Evolutionary conservation across 495 filamentous ascomycete genomes (phyloP), one percentile per base, ranked within the genome.

Genomic region (Annulohypoxylon maeteangense): DNA sequence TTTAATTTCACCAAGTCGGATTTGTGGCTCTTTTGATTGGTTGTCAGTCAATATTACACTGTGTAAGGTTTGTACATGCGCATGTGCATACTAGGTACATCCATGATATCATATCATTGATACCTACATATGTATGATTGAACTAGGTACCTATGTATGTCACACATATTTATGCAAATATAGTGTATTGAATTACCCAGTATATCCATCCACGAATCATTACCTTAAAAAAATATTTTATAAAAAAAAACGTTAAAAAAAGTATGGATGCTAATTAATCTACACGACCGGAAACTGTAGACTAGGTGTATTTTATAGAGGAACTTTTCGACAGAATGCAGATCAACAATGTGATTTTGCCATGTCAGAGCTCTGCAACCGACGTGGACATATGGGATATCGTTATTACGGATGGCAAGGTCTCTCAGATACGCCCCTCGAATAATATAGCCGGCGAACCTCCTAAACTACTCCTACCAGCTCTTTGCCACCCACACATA

Each of bases 401-500:
- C 20, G 44, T 70, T 44, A 8, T 75, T 40, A 25, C 66, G 25
- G 72, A 77, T 7, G 65, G 70, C 16, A 65, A 53, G 27, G 64
- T 66, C 32, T 40, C 42, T n/a, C 56, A 22, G 7, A 51, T 78
- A 48, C 29, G 36, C 23, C 65, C 61, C 22, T 70, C 74, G 11
- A 23, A 55, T 12, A 34, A 57, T 34, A 14, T 18, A 44, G 22
- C 51, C 10, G 42, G 55, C 45, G 66, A 57, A 29, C 71, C 71
- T 23, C 71, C 77, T 3, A 71, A 66, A 40, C 71, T 90, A 7
- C 68, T 90, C 2, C 74, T 84, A 7, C 90, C 91, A 25, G 79
- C 86, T 12, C 83, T 93, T 23, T 91, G 89, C 48, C 92, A 94
- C 74, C 89, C 91, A 10, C 91, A 93, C 70, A 87, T 93, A 53